Base-by-base conservation (phyloP, 768 basidiomycete species). In the Psilocybe tampanensis region DNA sequence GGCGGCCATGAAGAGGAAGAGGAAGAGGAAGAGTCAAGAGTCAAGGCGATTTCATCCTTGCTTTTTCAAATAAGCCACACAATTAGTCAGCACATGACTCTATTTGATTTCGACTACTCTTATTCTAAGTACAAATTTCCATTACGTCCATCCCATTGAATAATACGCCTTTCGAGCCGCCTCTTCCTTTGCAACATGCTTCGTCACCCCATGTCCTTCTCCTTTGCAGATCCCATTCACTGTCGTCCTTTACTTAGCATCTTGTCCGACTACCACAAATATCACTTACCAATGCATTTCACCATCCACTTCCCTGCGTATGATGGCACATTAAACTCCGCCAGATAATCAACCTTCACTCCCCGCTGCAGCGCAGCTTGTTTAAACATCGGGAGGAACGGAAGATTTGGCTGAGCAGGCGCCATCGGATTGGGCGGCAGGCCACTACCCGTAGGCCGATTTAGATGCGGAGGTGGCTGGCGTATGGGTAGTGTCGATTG, bases 121-220 rank as follows among this genome's bases (percentile, higher is more conserved):
- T 29, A 29, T 29, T 29, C 29, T 29, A n/a, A n/a, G 29, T 9
- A 29, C 29, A 5, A 29, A 29, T 29, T 29, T 9, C 9, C 60
- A 60, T 52, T 58, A 61, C 58, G 59, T 63, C 89, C 89, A 91
- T 32, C 90, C 89, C 88, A 92, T 86, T 8, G 81, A 79, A 64
- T 84, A 82, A 71, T 83, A 90, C 8, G 90, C 90, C 62, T 84
- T 75, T 55, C 82, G 78, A 17, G 90, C 89, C 0, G 90, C 90
- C 54, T 87, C 86, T 64, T 92, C 90, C 69, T 90, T 92, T 7
- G 90, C 90, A 1, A 82, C 71, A 65, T 92, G 89, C 69, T 92
- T 92, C 68, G 77, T 88, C 51, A 77, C 74, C 24, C 88, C 88
- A n/a, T 67, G 70, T 1, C 90, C 90, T 47, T 75, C 70, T 11